These are phyloP conservation scores for Waitea zeae DNA, from an alignment of 1,284 basidiomycete species.

Conservation along the genomic window DNA sequence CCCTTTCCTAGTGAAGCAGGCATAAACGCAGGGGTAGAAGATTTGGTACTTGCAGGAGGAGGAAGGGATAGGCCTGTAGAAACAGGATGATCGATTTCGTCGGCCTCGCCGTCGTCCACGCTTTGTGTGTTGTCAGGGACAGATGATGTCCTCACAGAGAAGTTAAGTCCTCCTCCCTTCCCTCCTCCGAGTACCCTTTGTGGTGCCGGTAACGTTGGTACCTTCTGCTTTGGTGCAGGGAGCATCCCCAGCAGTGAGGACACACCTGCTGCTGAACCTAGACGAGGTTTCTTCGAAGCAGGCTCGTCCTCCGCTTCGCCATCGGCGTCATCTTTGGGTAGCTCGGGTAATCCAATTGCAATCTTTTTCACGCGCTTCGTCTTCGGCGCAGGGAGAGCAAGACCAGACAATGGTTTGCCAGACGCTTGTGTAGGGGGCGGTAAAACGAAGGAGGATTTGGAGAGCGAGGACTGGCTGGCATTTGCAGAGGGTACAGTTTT, in stretches of 20 bases:
- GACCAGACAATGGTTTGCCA: no score
- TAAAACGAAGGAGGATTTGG: not conserved
- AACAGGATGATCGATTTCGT: not conserved
- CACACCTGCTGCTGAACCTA: constrained; percentile 29
- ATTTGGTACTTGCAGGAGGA: no score
- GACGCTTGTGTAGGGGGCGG: not conserved
- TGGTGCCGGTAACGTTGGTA: constrained; percentile 17
- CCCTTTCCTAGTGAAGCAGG: constrained; percentile 42
- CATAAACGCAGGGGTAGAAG: no score
- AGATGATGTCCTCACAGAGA: no score
- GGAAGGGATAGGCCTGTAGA: not conserved
- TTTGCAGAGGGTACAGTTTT: no score
- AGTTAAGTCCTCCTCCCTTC: constrained; percentile 32
- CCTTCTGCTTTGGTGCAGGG: constrained; percentile 51
- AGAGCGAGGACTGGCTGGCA: no score
- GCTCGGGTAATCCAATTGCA: constrained; percentile 42
- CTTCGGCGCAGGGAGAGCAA: constrained; percentile 18
- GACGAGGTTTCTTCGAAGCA: constrained; percentile 38
- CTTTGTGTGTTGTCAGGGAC: constrained; percentile 6
- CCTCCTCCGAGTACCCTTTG: constrained; percentile 45
- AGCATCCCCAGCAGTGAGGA: constrained; percentile 59
- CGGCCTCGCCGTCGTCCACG: constrained; percentile 11
- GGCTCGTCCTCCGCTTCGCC: constrained; percentile 25
- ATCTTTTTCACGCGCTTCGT: constrained; percentile 41
- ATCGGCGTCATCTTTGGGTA: constrained; percentile 18